Conservation (phyloP, 116 monocot genomes). For the Posidonia oceanica region DNA sequence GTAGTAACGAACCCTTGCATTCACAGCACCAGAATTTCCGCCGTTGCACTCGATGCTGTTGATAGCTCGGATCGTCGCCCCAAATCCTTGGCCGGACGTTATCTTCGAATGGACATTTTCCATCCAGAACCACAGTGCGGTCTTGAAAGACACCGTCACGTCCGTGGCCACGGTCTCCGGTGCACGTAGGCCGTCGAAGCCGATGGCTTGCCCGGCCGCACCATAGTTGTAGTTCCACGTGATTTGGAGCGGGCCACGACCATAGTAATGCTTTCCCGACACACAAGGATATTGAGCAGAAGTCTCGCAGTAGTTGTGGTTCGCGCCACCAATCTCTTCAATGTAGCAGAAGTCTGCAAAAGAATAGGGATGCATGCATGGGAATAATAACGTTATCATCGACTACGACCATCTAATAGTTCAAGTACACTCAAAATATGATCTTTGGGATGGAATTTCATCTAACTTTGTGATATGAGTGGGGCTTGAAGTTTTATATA, state of each 20-base stretch:
- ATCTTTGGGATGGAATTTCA: no score
- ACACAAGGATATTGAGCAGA: constrained; percentile 28
- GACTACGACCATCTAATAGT: no score
- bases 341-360: no score
- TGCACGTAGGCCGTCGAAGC: constrained; percentile 35
- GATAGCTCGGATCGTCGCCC: no score
- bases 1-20: constrained; percentile 26
- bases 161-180: constrained; percentile 41
- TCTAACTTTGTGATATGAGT: no score
- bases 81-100: constrained; percentile 33
- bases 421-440: no score
- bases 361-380: no score
- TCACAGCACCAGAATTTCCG: constrained; percentile 10
- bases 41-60: constrained; percentile 40
- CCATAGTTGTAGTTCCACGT: constrained; percentile 70
- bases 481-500: no score
- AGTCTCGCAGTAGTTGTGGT: constrained; percentile 26
- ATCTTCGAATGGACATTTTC: constrained; percentile 23
- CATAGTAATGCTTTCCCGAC: constrained; percentile 21
- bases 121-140: constrained; percentile 61
- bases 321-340: constrained; percentile 32
- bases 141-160: constrained; percentile 29
- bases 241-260: no score
- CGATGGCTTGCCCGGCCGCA: constrained; percentile 31
- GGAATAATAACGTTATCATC: no score